Evolutionary conservation across 306 rosid species (phyloP), one percentile per base, ranked within the genome.

Genomic region (Crotalaria pallida): DNA sequence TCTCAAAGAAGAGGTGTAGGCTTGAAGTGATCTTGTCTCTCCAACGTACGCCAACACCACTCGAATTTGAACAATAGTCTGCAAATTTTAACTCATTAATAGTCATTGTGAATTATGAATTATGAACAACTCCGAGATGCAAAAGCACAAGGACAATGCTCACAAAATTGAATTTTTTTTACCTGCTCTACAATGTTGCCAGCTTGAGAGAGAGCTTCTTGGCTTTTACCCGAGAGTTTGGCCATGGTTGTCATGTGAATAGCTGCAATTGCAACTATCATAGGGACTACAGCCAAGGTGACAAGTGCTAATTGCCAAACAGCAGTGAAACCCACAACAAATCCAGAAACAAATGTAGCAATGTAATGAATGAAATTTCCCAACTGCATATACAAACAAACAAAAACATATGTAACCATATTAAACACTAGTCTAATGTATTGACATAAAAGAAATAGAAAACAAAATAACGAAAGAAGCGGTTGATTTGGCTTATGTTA

Each of bases 301-400:
- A 91, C 97, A 9, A 91, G 75, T 31, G 96, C 93, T 61, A 91
- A 75, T 85, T 91, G 97, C 97, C 97, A 91, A 24, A 84, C 96
- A 8, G 97, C 97, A 49, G 88, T 91, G 83, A 91, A 91, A 48
- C 97, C 97, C 76, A 91, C 97, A 66, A 84, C 89, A 60, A 91
- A 91, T 11, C 97, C 97, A 60, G 96, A 85, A 59, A 91, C 92
- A 77, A 91, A 91, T 13, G 97, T 91, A 10, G 91, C 97, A 89
- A 91, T 88, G 68, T 91, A 91, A 84, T 91, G 97, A 71, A 88
- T 75, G 67, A 91, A 91, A 81, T 91, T 91, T 17, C 97, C 97
- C 84, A 91, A 80, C 97, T 91, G 88, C 92, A 66, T 19, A 72
- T 69, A 53, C 5, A 58, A 8, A 58, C 16, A 5, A 74, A 8